Percentiles rank a stretch among this genome's conserved stretches.
These are phyloP conservation scores for Termitomyces sp. DNA, from an alignment of 768 basidiomycete species.

Conservation along the genomic window DNA sequence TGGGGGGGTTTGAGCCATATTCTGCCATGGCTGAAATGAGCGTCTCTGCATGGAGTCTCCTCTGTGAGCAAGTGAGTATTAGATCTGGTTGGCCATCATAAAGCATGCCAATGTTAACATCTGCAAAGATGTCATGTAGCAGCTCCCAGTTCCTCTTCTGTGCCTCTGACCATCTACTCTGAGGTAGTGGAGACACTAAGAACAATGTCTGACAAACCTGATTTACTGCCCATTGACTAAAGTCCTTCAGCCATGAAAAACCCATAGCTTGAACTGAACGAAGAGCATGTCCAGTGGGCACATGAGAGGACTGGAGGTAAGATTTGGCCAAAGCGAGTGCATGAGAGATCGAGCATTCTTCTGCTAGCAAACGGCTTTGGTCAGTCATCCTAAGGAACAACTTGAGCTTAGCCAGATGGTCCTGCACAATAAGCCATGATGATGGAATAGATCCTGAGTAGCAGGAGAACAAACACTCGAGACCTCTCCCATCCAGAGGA, in stretches of 20 bases:
- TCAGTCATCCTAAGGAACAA: constrained; percentile 5
- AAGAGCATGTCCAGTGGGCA: too few species aligned
- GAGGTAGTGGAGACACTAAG: background rate
- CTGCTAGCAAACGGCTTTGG: background rate
- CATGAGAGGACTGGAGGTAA: background rate
- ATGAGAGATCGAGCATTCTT: background rate
- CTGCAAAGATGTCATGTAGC: background rate
- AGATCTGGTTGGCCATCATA: background rate
- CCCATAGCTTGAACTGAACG: too few species aligned
- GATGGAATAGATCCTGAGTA: constrained; percentile 7
- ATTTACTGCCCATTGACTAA: too few species aligned
- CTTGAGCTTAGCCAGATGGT: background rate
- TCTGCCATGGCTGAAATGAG: too few species aligned
- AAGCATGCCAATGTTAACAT: background rate
- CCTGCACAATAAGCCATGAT: constrained; percentile 15
- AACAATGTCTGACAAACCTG: too few species aligned
- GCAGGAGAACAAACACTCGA: too few species aligned
- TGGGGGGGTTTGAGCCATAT: too few species aligned
- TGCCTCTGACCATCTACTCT: background rate
- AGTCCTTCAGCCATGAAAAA: too few species aligned
- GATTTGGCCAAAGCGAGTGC: background rate
- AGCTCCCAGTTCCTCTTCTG: background rate
- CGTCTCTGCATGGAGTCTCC: too few species aligned
- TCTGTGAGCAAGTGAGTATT: too few species aligned
- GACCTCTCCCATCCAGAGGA: background rate